Percentiles rank a stretch among this genome's conserved stretches.
Evolutionary conservation across 345 rosid species (phyloP).

Genomic region (Eucalyptus dawsonii): DNA sequence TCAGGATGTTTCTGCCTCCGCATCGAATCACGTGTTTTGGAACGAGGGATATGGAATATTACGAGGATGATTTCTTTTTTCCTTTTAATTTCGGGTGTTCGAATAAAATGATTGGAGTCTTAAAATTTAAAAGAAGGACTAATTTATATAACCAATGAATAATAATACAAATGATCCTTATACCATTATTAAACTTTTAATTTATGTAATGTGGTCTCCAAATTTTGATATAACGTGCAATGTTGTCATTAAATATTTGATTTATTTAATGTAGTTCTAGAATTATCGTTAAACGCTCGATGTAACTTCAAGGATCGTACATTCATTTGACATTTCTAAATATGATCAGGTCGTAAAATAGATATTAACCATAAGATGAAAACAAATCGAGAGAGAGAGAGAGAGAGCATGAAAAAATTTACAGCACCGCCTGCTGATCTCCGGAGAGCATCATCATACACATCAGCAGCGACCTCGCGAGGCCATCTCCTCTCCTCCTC

Average conservation of each 20-base stretch:
- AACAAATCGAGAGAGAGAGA: background rate
- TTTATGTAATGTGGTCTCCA: accelerated
- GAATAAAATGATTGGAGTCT: background rate
- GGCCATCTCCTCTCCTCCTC: background rate
- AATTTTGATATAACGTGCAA: accelerated
- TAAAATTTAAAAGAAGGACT: accelerated
- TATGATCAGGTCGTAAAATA: background rate
- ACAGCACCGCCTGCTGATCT: background rate
- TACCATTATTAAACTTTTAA: background rate
- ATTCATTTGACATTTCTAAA: background rate
- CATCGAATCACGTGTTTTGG: background rate
- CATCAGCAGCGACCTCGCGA: background rate
- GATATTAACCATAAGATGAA: background rate
- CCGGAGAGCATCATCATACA: background rate
- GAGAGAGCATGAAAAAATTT: background rate
- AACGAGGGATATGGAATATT: background rate
- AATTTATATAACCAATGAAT: background rate
- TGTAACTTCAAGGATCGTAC: background rate
- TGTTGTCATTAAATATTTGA: accelerated
- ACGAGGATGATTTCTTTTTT: background rate
- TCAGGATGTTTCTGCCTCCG: background rate
- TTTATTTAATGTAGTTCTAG: accelerated
- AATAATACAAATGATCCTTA: background rate
- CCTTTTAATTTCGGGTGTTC: background rate
- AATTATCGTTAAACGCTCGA: background rate